Percentiles rank a stretch among this genome's conserved stretches.
phyloP scores from a whole-genome alignment of 495 filamentous ascomycete species.

The Mytilinidion resinicola region DNA sequence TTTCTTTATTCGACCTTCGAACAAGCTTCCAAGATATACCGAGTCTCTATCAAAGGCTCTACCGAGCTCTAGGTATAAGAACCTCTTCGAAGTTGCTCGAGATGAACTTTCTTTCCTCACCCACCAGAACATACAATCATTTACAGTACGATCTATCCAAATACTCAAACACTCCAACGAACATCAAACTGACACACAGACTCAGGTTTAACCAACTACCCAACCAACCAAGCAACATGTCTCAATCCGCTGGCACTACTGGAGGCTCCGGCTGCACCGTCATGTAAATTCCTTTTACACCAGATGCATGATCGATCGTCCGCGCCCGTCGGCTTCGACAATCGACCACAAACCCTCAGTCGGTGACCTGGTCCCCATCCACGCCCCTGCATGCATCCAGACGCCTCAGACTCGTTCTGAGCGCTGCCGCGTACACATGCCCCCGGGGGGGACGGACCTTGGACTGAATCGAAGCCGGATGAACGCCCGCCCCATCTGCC shows the following conservation, averaged over 20 bases:
- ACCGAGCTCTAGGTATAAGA: not conserved
- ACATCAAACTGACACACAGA: not conserved
- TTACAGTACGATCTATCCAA: not conserved
- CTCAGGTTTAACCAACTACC: not conserved
- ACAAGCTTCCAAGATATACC: too few relatives aligned
- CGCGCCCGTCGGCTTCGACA: not conserved
- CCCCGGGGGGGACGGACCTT: not conserved
- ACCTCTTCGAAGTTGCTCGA: not conserved
- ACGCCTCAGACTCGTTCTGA: not conserved
- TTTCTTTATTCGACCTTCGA: too few relatives aligned
- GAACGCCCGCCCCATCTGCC: not conserved
- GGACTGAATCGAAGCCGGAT: not conserved
- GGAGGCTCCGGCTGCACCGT: conserved; percentile 1
- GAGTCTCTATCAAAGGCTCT: not conserved
- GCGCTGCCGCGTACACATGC: not conserved
- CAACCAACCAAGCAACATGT: conserved; percentile 2
- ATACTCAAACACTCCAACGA: not conserved
- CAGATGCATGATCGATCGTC: not conserved
- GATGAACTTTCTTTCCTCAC: not conserved
- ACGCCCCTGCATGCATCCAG: not conserved
- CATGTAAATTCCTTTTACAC: not conserved
- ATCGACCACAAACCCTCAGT: not conserved
- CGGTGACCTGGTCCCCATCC: not conserved
- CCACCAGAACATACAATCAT: conserved; percentile 3
- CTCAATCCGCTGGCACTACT: not conserved